Evolutionary conservation across 2,329 filamentous ascomycete genomes (phyloP).

Genomic region (Neofusicoccum sp.): DNA sequence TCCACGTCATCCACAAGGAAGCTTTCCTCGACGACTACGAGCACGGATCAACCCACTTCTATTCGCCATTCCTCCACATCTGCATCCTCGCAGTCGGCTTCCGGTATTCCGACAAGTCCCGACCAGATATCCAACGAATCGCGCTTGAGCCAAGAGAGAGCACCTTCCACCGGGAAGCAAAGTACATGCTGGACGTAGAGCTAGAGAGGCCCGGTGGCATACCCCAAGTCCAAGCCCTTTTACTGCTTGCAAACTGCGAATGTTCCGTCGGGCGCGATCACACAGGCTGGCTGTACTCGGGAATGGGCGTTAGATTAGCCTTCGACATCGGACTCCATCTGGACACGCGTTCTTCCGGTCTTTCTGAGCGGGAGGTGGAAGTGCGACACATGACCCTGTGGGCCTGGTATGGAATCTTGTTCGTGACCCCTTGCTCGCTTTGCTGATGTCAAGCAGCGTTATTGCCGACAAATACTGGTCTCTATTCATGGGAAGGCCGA

Average conservation of each 20-base stretch:
- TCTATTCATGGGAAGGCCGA: constrained; percentile 57
- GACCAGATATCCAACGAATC: constrained; percentile 54
- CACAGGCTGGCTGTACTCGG: constrained; percentile 56
- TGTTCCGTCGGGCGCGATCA: constrained; percentile 58
- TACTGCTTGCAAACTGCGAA: constrained; percentile 57
- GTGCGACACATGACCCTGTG: constrained; percentile 46
- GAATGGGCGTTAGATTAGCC: constrained; percentile 33
- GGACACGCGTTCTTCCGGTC: constrained; percentile 41
- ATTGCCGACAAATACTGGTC: constrained; percentile 48
- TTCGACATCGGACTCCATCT: constrained; percentile 41
- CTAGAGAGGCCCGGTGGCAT: constrained; percentile 57
- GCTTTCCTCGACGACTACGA: constrained; percentile 54
- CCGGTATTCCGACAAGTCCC: constrained; percentile 52
- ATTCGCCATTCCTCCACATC: constrained; percentile 57
- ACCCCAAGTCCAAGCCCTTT: constrained; percentile 55
- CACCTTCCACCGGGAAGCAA: constrained; percentile 57
- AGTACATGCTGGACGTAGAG: constrained; percentile 58
- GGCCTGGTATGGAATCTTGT: constrained; percentile 42
- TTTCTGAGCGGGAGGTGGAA: constrained; percentile 47
- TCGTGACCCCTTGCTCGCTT: not conserved
- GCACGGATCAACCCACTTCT: constrained; percentile 52
- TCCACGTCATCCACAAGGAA: constrained; percentile 53
- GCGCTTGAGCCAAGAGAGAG: constrained; percentile 53
- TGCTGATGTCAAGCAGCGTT: constrained; percentile 13
- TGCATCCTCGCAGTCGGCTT: constrained; percentile 57